phyloP scores from a whole-genome alignment of 1,284 basidiomycete genomes.

The Volvariella volvacea region DNA sequence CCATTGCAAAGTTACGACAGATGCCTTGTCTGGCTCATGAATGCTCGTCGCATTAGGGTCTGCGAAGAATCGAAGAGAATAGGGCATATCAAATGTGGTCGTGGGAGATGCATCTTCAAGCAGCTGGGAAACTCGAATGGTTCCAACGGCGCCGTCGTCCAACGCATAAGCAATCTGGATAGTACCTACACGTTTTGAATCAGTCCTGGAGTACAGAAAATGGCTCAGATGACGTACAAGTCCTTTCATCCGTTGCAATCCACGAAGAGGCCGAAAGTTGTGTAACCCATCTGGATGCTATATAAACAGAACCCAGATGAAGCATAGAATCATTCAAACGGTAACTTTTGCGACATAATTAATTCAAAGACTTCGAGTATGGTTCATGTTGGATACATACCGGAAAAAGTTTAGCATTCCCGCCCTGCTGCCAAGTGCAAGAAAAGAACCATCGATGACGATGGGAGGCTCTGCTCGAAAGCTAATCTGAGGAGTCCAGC shows the following conservation, averaged over 20 bases:
- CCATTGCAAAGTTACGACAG: constrained; percentile 52
- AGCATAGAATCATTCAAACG: constrained; percentile 13
- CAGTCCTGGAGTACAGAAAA: neutral
- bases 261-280: constrained; percentile 52
- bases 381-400: constrained; percentile 27
- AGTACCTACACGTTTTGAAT: constrained; percentile 31
- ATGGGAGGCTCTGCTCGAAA: constrained; percentile 52
- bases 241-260: constrained; percentile 26
- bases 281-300: constrained; percentile 49
- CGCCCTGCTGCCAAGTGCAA: constrained; percentile 62
- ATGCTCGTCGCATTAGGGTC: constrained; percentile 23
- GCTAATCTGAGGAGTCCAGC: constrained; percentile 56
- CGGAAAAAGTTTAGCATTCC: constrained; percentile 55
- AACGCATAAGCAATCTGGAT: constrained; percentile 51
- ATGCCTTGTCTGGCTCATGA: constrained; percentile 30
- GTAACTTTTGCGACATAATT: too few relatives aligned
- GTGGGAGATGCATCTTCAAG: constrained; percentile 20
- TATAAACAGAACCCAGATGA: constrained; percentile 23
- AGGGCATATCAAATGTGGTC: constrained; percentile 23
- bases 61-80: constrained; percentile 26
- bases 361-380: too few relatives aligned
- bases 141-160: constrained; percentile 50
- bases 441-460: constrained; percentile 61
- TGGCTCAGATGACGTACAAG: constrained; percentile 17
- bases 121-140: constrained; percentile 47